Evolutionary conservation across 1,284 basidiomycete species (phyloP).

Genomic region (Nidula niveotomentosa): DNA sequence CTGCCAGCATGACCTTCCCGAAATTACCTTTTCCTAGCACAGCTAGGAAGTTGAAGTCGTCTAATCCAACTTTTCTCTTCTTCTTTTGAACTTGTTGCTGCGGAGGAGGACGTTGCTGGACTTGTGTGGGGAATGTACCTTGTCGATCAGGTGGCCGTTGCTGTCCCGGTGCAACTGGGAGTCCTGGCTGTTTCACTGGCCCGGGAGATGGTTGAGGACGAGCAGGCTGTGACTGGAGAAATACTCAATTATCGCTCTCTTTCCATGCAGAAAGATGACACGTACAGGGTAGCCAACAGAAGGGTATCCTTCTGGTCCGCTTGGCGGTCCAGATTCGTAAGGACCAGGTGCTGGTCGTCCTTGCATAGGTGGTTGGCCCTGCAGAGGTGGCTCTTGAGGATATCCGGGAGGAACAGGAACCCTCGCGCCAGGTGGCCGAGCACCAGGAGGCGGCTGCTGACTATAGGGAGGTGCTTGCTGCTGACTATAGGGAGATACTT

Average conservation of each 20-base stretch:
- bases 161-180: conserved; percentile 12
- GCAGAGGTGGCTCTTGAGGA: conserved; percentile 23
- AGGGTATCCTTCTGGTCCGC: too few species aligned
- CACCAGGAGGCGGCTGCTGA: conserved; percentile 27
- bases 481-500: conserved; percentile 19
- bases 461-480: conserved; percentile 26
- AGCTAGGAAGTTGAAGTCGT: conserved; percentile 99
- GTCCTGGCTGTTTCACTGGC: conserved; percentile 19
- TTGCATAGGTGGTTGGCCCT: background rate
- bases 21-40: conserved; percentile 99
- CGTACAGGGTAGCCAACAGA: conserved; percentile 25
- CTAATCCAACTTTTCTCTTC: conserved; percentile 90
- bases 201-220: conserved; percentile 18
- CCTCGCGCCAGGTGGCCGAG: conserved; percentile 46
- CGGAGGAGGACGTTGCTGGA: conserved; percentile 21
- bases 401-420: conserved; percentile 39
- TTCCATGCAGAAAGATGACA: conserved; percentile 13
- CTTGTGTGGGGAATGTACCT: conserved; percentile 21
- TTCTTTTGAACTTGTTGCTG: conserved; percentile 35
- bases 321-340: conserved; percentile 26
- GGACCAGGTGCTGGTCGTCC: conserved; percentile 27
- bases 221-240: background rate
- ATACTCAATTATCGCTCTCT: background rate
- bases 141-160: conserved; percentile 27
- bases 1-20: conserved; percentile 99